Evolutionary conservation across 768 basidiomycete genomes (phyloP).

Genomic region (Gyrodon lividus): DNA sequence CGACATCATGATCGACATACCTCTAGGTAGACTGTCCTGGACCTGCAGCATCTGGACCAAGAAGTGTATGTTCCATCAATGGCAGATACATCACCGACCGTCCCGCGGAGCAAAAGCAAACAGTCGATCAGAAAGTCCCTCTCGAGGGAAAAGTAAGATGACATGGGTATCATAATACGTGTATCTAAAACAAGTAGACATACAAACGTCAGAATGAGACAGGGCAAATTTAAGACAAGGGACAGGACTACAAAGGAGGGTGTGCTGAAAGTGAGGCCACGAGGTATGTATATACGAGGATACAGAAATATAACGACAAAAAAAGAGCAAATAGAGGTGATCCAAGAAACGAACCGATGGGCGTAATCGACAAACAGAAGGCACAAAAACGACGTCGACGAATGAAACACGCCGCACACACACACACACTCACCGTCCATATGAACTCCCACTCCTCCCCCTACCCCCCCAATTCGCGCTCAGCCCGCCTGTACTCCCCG

Average conservation of each 20-base stretch:
- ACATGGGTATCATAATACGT: neutral
- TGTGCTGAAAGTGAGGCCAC: too few relatives aligned
- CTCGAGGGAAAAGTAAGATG: neutral
- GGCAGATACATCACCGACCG: too few relatives aligned
- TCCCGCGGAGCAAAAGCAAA: too few relatives aligned
- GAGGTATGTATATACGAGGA: neutral
- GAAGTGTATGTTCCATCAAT: too few relatives aligned
- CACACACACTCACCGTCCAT: conserved; percentile 13
- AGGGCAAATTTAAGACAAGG: neutral
- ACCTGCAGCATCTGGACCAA: too few relatives aligned
- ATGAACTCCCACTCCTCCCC: conserved; percentile 27
- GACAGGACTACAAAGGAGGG: neutral
- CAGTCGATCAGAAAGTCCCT: too few relatives aligned
- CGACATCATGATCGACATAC: too few relatives aligned
- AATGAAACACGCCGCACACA: neutral
- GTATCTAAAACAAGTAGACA: neutral
- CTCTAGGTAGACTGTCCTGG: too few relatives aligned
- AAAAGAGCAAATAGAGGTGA: neutral
- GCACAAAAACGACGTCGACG: neutral
- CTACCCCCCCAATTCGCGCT: conserved; percentile 29
- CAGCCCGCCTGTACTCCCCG: conserved; percentile 20
- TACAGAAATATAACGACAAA: neutral
- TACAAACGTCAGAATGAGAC: neutral
- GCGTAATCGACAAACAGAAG: neutral
- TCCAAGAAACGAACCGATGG: too few relatives aligned